phyloP scores from a whole-genome alignment of 495 filamentous ascomycete genomes.

The Xylaria cubensis region DNA sequence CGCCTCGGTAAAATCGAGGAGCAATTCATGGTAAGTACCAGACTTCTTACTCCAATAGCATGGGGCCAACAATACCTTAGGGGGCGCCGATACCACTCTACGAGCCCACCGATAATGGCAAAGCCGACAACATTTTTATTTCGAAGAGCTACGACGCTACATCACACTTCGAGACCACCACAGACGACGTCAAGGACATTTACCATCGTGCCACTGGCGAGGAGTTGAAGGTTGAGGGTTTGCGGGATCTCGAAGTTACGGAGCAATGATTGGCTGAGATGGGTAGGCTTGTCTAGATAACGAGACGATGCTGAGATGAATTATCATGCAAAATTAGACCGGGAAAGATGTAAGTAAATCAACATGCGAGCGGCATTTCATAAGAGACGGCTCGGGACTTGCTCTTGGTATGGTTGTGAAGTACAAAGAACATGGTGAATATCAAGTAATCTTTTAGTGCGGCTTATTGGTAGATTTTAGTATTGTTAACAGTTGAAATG shows the following conservation, averaged over 20 bases:
- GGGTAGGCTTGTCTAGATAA: not conserved
- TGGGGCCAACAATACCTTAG: conserved; percentile 38
- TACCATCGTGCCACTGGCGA: conserved; percentile 87
- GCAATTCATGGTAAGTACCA: conserved; percentile 78
- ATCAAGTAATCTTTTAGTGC: conserved; percentile 1
- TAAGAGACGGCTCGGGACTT: not conserved
- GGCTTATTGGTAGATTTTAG: conserved; percentile 6
- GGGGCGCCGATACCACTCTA: conserved; percentile 89
- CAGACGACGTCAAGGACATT: conserved; percentile 93
- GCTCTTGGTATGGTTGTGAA: conserved; percentile 5
- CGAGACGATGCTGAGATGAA: not conserved
- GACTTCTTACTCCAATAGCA: not conserved
- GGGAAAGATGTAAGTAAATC: conserved; percentile 7
- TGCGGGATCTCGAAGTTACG: conserved; percentile 61
- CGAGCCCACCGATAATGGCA: conserved; percentile 86
- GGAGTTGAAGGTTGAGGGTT: conserved; percentile 74
- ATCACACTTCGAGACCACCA: conserved; percentile 92
- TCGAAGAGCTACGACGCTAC: conserved; percentile 98
- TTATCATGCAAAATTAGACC: conserved; percentile 18
- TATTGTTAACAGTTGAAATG: conserved; percentile 9
- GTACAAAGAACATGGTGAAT: conserved; percentile 3
- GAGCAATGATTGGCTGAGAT: conserved; percentile 46
- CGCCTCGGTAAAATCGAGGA: conserved; percentile 93
- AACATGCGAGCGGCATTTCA: not conserved
- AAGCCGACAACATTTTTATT: conserved; percentile 92